Base-by-base conservation (phyloP, 768 basidiomycete species). In the Ramaria sp. region DNA sequence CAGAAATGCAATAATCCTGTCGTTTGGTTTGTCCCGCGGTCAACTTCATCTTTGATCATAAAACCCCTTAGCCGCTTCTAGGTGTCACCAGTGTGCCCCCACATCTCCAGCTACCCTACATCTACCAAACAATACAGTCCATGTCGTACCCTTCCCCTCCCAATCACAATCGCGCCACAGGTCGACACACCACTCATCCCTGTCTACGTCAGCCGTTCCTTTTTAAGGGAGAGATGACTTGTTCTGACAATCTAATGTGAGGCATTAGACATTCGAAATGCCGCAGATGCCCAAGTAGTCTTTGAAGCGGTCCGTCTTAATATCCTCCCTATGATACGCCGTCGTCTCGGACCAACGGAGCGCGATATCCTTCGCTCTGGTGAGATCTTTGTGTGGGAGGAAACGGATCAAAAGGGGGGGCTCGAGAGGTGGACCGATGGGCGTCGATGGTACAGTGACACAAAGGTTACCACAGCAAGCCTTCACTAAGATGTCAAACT, bases 381-480 rank as follows among this genome's bases (percentile, higher is more conserved):
- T 1, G 85, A 88, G 59, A 78, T 90, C 42, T 90, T 88, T 63
- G 88, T 90, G 39, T 90, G 88, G 88, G 87, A 90, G 63, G 88
- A 90, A 67, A 84, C 86, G 3, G 86, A 85, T 61, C 75, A 78
- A 52, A 87, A 87, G 50, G 84, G 83, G 50, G 82, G 80, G 7
- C 70, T 87, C 38, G 72, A 88, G 57, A 77, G 88, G 24, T 89
- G 88, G 88, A 90, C 88, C 17, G 88, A 90, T 65, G 88, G 88
- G 13, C 74, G 86, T 60, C 73, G 88, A 71, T 90, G 88, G 88
- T 82, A 67, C 9, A 37, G 34, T 48, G 72, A 56, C 47, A 59
- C 13, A 11, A 24, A 11, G 19, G 19, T 47, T 48, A 38, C 20
- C n/a, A 20, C 37, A 17, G 22, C 27, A 17, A 4, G 17, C 27